Evolutionary conservation across 2,329 filamentous ascomycete genomes (phyloP), one percentile per base, ranked within the genome.

Genomic region (Fusarium sp.): DNA sequence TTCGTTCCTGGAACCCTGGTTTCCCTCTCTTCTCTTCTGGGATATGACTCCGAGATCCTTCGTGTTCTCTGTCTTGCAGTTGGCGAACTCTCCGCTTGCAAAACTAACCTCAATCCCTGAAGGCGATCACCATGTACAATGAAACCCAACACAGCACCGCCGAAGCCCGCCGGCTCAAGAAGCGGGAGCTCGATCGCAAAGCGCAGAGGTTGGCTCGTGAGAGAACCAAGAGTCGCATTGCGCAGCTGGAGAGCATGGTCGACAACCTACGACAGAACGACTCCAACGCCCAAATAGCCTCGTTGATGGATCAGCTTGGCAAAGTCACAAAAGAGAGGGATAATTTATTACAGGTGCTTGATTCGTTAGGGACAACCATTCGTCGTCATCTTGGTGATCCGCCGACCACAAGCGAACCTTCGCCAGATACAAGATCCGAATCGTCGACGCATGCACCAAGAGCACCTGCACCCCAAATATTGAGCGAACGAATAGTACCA

Each of bases 131-230:
- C 10, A 68, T 68, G 65, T 51, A 53, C 7, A 54, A 49, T 24
- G 60, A 59, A 52, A 44, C 47, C 5, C 59, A 66, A 9, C 52
- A 39, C 21, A 24, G 54, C 2, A 46, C 53, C 7, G 50, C 57
- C n/a, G 70, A 72, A 28, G 62, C 70, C 24, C 70, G 70, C 3
- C 64, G 67, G 15, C 67, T 76, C 33, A 75, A 76, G 65, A 78
- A 78, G 64, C 63, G 76, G 14, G 76, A 78, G 46, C 73, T 77
- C 14, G 76, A 78, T 49, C 76, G 76, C 57, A 74, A 74, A 45
- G 76, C 76, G 9, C 76, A 78, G 60, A 67, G 76, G 6, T 57
- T 74, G n/a, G 74, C 76, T 10, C 74, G 76, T 15, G 76, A 78
- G 50, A 69, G 76, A 11, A 78, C 73, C 31, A 76, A 74, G 58